These are phyloP conservation scores for Neurospora tetrasperma DNA, from an alignment of 495 filamentous ascomycete genomes.

Conservation along the genomic window DNA sequence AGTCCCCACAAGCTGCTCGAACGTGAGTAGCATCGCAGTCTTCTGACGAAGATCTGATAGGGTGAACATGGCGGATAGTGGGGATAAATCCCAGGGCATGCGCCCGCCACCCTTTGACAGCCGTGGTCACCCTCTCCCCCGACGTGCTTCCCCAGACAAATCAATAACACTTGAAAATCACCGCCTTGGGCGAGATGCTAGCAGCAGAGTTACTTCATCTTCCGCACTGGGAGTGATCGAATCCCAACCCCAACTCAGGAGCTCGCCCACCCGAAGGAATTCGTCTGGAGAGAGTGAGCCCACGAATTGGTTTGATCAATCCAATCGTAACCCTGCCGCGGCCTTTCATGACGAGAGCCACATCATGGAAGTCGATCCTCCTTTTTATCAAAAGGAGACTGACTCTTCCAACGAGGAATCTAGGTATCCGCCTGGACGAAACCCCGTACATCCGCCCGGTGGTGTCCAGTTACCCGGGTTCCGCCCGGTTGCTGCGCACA, in stretches of 20 bases:
- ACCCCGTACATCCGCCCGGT: slow-evolving; percentile 14
- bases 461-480: slow-evolving; percentile 3
- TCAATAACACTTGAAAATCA: slow-evolving; percentile 33
- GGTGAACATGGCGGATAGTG: slow-evolving; percentile 14
- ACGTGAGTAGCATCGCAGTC: neutral
- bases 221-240: neutral
- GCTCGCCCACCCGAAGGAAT: slow-evolving; percentile 19
- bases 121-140: slow-evolving; percentile 27
- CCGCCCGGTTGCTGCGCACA: slow-evolving; percentile 26
- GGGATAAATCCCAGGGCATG: slow-evolving; percentile 7
- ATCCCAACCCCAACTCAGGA: neutral
- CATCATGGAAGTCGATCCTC: slow-evolving; percentile 43
- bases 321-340: slow-evolving; percentile 30
- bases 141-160: slow-evolving; percentile 27
- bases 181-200: slow-evolving; percentile 28
- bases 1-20: neutral
- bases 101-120: slow-evolving; percentile 16
- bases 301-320: slow-evolving; percentile 37
- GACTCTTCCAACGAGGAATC: slow-evolving; percentile 33
- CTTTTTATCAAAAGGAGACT: slow-evolving; percentile 40
- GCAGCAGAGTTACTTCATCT: slow-evolving; percentile 4
- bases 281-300: slow-evolving; percentile 35
- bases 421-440: neutral
- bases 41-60: slow-evolving; percentile 4
- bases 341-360: slow-evolving; percentile 11